phyloP scores from a whole-genome alignment of 768 basidiomycete species.

The Amanita brunnescens region DNA sequence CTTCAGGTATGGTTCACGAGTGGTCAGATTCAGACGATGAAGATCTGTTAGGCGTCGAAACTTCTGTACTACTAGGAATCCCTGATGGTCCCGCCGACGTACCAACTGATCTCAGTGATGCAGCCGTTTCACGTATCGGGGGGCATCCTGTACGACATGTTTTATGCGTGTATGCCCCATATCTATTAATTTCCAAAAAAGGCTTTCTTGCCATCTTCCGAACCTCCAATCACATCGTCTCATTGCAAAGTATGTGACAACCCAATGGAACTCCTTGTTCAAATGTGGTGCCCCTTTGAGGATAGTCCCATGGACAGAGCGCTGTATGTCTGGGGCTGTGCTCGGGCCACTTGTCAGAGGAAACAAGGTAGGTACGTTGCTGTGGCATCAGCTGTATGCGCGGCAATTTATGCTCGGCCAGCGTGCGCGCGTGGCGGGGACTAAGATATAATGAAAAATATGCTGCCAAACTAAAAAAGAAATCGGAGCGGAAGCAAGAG shows the following conservation, averaged over 20 bases:
- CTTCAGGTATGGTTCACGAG: slow-evolving; percentile 39
- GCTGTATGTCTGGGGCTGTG: slow-evolving; percentile 81
- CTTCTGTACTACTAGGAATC: slow-evolving; percentile 69
- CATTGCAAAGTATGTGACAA: slow-evolving; percentile 62
- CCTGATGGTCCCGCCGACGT: slow-evolving; percentile 65
- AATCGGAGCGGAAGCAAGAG: slow-evolving; percentile 32
- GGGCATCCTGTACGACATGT: slow-evolving; percentile 78
- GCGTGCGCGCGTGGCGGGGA: slow-evolving; percentile 77
- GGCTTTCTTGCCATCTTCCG: slow-evolving; percentile 62
- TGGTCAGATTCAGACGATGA: slow-evolving; percentile 83
- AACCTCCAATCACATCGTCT: slow-evolving; percentile 55
- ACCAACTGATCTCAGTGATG: slow-evolving; percentile 56
- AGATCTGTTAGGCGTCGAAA: slow-evolving; percentile 45
- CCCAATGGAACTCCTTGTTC: slow-evolving; percentile 76
- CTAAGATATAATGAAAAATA: slow-evolving; percentile 65
- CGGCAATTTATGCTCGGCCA: slow-evolving; percentile 19
- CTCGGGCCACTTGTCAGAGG: slow-evolving; percentile 59
- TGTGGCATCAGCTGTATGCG: slow-evolving; percentile 1
- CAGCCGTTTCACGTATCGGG: slow-evolving; percentile 83
- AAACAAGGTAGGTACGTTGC: slow-evolving; percentile 65
- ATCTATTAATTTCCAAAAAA: slow-evolving; percentile 40
- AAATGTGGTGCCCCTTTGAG: slow-evolving; percentile 88
- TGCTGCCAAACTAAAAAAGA: slow-evolving; percentile 61
- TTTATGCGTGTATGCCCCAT: slow-evolving; percentile 42
- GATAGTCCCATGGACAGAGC: slow-evolving; percentile 79